Evolutionary conservation across 345 rosid species (phyloP).

Genomic region (Hypericum perforatum): DNA sequence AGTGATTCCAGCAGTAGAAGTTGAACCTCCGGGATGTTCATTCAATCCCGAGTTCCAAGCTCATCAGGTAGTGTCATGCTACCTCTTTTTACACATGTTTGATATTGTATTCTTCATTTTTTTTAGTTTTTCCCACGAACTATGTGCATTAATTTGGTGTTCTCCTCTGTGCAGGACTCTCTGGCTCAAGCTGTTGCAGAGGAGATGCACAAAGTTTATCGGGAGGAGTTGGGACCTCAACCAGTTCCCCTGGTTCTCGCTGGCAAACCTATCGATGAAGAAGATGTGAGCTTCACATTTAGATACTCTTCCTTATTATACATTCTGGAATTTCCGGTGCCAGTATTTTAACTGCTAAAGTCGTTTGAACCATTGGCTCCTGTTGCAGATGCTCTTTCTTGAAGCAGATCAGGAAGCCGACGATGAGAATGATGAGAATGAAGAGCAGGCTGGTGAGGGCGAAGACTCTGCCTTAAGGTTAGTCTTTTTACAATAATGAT

Average conservation of each 20-base stretch:
- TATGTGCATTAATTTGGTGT: neutral
- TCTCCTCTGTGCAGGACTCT: slow-evolving; percentile 45
- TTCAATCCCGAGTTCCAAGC: slow-evolving; percentile 72
- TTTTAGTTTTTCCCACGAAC: neutral
- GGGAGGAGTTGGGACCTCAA: slow-evolving; percentile 74
- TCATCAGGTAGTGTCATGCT: slow-evolving; percentile 49
- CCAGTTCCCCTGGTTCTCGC: slow-evolving; percentile 78
- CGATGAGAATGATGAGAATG: slow-evolving; percentile 35
- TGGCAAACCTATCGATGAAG: slow-evolving; percentile 51
- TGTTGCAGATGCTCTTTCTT: slow-evolving; percentile 61
- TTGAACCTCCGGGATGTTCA: slow-evolving; percentile 91
- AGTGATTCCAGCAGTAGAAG: slow-evolving; percentile 77
- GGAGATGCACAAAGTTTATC: slow-evolving; percentile 83
- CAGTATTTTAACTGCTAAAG: neutral
- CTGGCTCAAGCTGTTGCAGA: slow-evolving; percentile 92
- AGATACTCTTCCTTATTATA: slow-evolving; percentile 3
- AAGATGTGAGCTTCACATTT: slow-evolving; percentile 40
- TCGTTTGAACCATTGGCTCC: slow-evolving; percentile 9
- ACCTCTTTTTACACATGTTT: neutral
- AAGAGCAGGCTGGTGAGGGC: slow-evolving; percentile 22
- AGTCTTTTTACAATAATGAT: neutral
- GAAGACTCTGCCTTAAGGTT: slow-evolving; percentile 37
- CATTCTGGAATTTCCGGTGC: neutral
- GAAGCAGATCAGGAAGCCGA: slow-evolving; percentile 39
- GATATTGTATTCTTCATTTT: neutral